These are phyloP conservation scores for Boletus sp. DNA, from an alignment of 768 basidiomycete species.

Conservation along the genomic window DNA sequence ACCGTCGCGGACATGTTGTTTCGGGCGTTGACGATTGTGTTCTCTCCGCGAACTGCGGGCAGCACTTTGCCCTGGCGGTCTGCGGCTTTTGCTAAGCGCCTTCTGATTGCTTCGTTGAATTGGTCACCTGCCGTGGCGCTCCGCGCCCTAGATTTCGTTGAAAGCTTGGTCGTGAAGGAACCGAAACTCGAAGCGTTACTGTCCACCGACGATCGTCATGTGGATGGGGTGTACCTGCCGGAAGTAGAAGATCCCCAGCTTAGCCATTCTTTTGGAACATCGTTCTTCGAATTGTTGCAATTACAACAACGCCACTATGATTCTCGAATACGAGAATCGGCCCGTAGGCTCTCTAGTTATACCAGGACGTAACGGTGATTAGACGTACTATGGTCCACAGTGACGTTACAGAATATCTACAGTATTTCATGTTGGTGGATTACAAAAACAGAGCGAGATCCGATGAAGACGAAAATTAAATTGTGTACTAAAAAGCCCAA, in stretches of 20 bases:
- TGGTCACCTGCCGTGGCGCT: slow-evolving; percentile 70
- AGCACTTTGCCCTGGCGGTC: slow-evolving; percentile 66
- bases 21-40: slow-evolving; percentile 75
- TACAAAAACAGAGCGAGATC: slow-evolving; percentile 20
- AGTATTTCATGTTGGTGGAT: slow-evolving; percentile 23
- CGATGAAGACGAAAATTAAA: slow-evolving; percentile 21
- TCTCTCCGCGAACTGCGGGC: slow-evolving; percentile 66
- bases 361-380: slow-evolving; percentile 34
- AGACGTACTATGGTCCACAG: slow-evolving; percentile 27
- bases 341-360: slow-evolving; percentile 51
- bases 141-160: slow-evolving; percentile 72
- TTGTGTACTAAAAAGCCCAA: slow-evolving; percentile 11
- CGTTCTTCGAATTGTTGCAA: slow-evolving; percentile 80
- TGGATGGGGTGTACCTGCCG: slow-evolving; percentile 80
- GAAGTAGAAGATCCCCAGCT: slow-evolving; percentile 89
- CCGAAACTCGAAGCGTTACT: slow-evolving; percentile 80
- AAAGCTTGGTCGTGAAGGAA: slow-evolving; percentile 69
- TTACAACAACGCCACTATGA: slow-evolving; percentile 63
- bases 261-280: slow-evolving; percentile 76
- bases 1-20: slow-evolving; percentile 74
- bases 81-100: slow-evolving; percentile 92
- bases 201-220: slow-evolving; percentile 79
- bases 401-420: slow-evolving; percentile 33
- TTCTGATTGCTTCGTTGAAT: slow-evolving; percentile 74
- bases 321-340: slow-evolving; percentile 62